Base-by-base conservation (phyloP, 2,329 filamentous ascomycete species). In the Apiospora phragmitis region DNA sequence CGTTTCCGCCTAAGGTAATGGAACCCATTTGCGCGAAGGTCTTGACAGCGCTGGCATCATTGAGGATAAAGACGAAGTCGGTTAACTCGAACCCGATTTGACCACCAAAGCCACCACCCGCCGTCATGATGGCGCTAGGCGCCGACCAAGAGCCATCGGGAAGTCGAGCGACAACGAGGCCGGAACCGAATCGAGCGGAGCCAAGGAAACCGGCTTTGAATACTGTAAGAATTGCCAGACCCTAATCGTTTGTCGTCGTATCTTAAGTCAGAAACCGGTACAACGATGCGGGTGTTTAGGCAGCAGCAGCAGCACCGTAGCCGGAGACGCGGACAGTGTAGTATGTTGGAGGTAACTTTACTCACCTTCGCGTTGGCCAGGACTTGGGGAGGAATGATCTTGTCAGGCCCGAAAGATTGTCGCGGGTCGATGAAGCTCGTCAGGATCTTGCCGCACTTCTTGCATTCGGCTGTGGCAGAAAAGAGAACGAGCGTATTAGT, bases 51-150 rank as follows among this genome's bases (percentile, higher is more conserved):
- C 86, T 90, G 55, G 91, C 86, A 79, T 99, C 95, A 83, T 99
- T 99, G 74, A 99, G 90, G 75, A 99, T 98, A 83, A 99, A 98
- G 80, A 99, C 96, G 80, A 99, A 99, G 81, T 96, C 94, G 71
- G 94, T 96, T 72, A 97, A 83, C 82, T 97, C 94, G 81, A 95
- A 93, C 45, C 93, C 93, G 77, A 97, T 94, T 83, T 96, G 93
- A 51, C 93, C 93, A 75, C 93, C 93, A 74, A 97, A 93, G 32
- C 93, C 94, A 69, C 91, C 94, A 75, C 94, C 94, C 38, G 92
- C 90, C 1, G 93, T 94, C 68, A 91, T 91, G 78, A 96, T 94
- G 68, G 93, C 94, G 70, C 90, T 92, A 16, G 93, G 93, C 3
- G 93, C 93, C 74, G 92, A 94, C 93, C 93, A 97, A 70, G 86